phyloP scores from a whole-genome alignment of 2,329 filamentous ascomycete genomes.

The Venturia carpophila region DNA sequence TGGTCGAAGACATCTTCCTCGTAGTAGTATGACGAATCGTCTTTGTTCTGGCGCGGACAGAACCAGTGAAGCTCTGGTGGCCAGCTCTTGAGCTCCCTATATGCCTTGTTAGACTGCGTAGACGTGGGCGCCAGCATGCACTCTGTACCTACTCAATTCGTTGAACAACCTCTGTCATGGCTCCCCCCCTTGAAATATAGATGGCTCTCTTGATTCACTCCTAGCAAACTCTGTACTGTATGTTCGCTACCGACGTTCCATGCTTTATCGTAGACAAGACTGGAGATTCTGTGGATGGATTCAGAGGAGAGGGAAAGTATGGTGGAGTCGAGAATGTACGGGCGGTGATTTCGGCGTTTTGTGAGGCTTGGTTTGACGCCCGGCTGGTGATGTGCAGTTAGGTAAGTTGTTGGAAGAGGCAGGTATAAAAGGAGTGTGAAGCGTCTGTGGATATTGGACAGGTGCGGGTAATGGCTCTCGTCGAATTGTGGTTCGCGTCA shows the following conservation, averaged over 20 bases:
- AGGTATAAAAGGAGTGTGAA: background rate
- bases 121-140: background rate
- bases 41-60: conserved; percentile 36
- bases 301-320: background rate
- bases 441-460: background rate
- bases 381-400: background rate
- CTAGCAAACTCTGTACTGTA: background rate
- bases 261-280: background rate
- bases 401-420: background rate
- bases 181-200: conserved; percentile 11
- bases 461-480: conserved; percentile 5
- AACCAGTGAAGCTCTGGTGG: conserved; percentile 40
- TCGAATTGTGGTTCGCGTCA: background rate
- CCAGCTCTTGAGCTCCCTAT: conserved; percentile 32
- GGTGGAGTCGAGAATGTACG: background rate
- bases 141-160: conserved; percentile 18
- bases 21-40: conserved; percentile 33
- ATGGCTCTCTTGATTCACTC: background rate
- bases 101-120: background rate
- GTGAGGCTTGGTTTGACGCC: background rate
- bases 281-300: background rate
- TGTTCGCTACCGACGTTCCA: conserved; percentile 12
- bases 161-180: conserved; percentile 20
- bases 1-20: conserved; percentile 37
- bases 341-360: background rate